Evolutionary conservation across 306 rosid genomes (phyloP), one percentile per base, ranked within the genome.

Genomic region (Dicorynia guianensis): DNA sequence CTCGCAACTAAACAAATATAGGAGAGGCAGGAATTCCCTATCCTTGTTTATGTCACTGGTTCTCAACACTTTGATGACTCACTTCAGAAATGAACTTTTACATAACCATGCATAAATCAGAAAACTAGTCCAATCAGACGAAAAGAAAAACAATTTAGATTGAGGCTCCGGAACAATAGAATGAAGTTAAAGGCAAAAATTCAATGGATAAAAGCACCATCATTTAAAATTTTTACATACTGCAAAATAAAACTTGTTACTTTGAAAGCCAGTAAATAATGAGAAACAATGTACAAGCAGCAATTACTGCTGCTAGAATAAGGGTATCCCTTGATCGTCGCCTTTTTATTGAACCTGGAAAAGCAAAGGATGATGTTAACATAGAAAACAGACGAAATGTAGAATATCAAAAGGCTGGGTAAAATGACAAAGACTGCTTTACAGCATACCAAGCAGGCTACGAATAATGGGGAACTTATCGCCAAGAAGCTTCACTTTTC

Each of bases 191-290:
- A 25, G 30, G 39, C 40, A 44, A 69, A 49, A 74, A 61, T 57
- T 81, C 47, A 52, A 74, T 36, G 62, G 53, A 77, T 48, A 75
- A 48, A 62, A 74, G 69, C 55, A 68, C 17, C 72, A 74, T 43
- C 34, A 47, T 62, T 61, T 71, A 71, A 73, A 83, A 43, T 30
- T 80, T 83, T 63, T 76, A 63, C 67, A 62, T 67, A 83, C 52
- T 58, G 61, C 71, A 79, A 72, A 74, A 66, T 76, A 34, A 75
- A 75, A 43, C 56, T 57, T 18, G 57, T 87, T 85, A 92, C 87
- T 92, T 96, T 50, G 98, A 96, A 74, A 96, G 93, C 99, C 99
- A 90, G 66, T 92, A 96, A 90, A 96, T 81, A 77, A 96, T 89
- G 83, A 96, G 87, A 84, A 96, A 92, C 92, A 96, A 79, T 73